These are phyloP conservation scores for Candida koratica DNA, from an alignment of 805 yeast genomes.

Conservation along the genomic window DNA sequence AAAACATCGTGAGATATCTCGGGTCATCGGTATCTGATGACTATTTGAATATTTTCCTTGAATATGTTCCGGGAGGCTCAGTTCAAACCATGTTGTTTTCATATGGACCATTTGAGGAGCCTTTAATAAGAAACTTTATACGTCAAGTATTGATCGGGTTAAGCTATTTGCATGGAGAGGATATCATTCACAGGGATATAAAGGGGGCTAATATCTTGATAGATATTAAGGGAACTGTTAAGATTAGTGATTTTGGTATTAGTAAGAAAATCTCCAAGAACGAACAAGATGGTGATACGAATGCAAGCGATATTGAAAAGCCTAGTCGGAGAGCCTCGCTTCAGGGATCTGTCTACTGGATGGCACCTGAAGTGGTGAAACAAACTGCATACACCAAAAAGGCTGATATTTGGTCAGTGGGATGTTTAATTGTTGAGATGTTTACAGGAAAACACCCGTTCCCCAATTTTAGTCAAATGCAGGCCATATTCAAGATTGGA, in stretches of 20 bases:
- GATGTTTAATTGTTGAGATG: slow-evolving; percentile 92
- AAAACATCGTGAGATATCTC: slow-evolving; percentile 85
- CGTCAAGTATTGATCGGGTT: slow-evolving; percentile 75
- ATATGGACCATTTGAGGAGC: slow-evolving; percentile 80
- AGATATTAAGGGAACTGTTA: slow-evolving; percentile 75
- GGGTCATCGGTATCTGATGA: slow-evolving; percentile 80
- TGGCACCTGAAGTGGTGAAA: slow-evolving; percentile 98
- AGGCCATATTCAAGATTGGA: slow-evolving; percentile 92
- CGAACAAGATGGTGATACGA: slow-evolving; percentile 9
- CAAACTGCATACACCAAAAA: slow-evolving; percentile 87
- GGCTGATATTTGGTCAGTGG: slow-evolving; percentile 97
- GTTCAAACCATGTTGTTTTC: slow-evolving; percentile 65
- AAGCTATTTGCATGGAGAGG: slow-evolving; percentile 66
- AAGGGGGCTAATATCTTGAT: slow-evolving; percentile 85
- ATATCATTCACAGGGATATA: slow-evolving; percentile 81
- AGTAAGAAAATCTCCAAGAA: slow-evolving; percentile 41
- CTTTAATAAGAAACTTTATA: slow-evolving; percentile 65
- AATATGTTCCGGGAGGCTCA: slow-evolving; percentile 54
- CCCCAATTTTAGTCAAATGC: slow-evolving; percentile 94
- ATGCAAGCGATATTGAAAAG: slow-evolving; percentile 16
- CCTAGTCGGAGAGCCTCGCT: slow-evolving; percentile 66
- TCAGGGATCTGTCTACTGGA: slow-evolving; percentile 96
- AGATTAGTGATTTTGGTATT: slow-evolving; percentile 84
- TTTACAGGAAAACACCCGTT: slow-evolving; percentile 94
- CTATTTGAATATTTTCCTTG: slow-evolving; percentile 68